Conservation (phyloP, 352 stramenopile genomes). For the Blastocystis sp. region DNA sequence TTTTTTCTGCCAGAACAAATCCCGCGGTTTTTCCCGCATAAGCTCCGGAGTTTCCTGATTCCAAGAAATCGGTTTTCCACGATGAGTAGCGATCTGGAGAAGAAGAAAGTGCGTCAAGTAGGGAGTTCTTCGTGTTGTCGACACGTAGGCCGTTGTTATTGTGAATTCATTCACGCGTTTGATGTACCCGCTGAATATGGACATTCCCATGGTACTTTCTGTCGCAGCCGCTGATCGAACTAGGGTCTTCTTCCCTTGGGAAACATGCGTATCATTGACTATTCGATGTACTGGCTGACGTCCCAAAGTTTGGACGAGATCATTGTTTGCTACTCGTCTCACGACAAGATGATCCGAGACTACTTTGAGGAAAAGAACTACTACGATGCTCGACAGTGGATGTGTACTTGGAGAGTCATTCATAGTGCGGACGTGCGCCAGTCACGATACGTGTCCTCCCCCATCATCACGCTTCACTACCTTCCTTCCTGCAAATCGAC, state of each 20-base stretch:
- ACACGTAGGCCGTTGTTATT: background rate
- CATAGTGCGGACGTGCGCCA: background rate
- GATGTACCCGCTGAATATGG: conserved; percentile 18
- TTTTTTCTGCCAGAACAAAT: too few species aligned
- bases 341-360: background rate
- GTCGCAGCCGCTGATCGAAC: background rate
- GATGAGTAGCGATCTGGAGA: conserved; percentile 16
- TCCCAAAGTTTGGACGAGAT: conserved; percentile 35
- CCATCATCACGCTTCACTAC: background rate
- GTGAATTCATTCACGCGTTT: background rate
- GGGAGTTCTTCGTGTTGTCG: background rate
- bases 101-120: conserved; percentile 46
- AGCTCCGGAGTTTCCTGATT: too few species aligned
- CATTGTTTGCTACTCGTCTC: background rate
- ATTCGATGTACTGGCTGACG: conserved; percentile 40
- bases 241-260: conserved; percentile 53
- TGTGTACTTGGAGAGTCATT: background rate
- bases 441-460: background rate
- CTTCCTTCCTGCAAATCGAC: conserved; percentile 17
- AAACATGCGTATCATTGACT: conserved; percentile 28
- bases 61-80: background rate
- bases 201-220: background rate
- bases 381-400: background rate
- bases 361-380: conserved; percentile 6
- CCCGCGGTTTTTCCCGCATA: too few species aligned